Conservation (phyloP, 495 filamentous ascomycete genomes). For the Cryomyces antarcticus region DNA sequence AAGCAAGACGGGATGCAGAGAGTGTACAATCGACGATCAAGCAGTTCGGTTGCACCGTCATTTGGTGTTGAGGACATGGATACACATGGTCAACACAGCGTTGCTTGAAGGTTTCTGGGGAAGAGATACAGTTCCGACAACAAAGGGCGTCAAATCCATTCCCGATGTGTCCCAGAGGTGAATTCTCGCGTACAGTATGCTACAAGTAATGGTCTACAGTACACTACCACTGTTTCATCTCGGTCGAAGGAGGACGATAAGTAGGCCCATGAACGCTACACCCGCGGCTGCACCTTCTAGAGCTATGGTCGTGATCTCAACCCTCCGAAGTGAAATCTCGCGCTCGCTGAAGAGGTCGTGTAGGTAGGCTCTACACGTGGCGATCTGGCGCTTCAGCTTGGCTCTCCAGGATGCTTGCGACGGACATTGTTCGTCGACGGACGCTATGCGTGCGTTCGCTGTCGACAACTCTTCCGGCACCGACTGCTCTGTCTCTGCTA, state of each 20-base stretch:
- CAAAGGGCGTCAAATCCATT: too few species aligned
- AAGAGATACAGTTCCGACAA: too few species aligned
- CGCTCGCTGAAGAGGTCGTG: constrained; percentile 50
- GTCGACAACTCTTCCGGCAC: neutral
- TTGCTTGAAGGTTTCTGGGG: too few species aligned
- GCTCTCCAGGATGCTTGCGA: neutral
- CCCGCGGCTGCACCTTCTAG: constrained; percentile 57
- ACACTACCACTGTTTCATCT: constrained; percentile 13
- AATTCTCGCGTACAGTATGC: too few species aligned
- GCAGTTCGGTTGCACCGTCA: too few species aligned
- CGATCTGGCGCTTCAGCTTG: constrained; percentile 21
- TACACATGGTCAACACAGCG: too few species aligned
- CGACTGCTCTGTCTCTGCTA: neutral
- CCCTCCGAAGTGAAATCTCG: constrained; percentile 42
- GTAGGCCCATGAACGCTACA: constrained; percentile 35
- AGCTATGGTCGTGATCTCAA: constrained; percentile 50
- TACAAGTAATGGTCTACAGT: too few species aligned
- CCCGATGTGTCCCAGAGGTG: too few species aligned
- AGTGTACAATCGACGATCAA: too few species aligned
- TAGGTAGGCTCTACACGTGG: constrained; percentile 15
- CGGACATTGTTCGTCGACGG: neutral
- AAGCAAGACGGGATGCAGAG: too few species aligned
- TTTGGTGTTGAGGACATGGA: too few species aligned
- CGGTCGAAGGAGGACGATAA: constrained; percentile 37
- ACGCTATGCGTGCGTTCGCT: neutral